Base-by-base conservation (phyloP, 345 rosid genomes). In the Raphanus raphanistrum region DNA sequence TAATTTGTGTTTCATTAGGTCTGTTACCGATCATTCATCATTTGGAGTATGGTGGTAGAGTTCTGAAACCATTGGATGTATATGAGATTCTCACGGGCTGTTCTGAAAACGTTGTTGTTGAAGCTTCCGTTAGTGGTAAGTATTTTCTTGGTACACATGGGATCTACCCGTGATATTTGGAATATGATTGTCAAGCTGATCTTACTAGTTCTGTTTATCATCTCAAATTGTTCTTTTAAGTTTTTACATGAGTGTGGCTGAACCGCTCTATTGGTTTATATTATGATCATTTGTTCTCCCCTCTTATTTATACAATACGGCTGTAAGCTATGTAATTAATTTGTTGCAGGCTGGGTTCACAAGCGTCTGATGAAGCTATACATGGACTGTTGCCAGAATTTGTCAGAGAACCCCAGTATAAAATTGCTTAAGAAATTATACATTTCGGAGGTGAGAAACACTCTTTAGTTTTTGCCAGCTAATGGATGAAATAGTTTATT, bases 311-410 rank as follows among this genome's bases (percentile, higher is more conserved):
- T 61, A 26, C 25, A 67, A 67, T 50, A 68, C 6, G 10, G 71
- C 35, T 54, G 59, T 60, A 7, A 70, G 36, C 73, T 57, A 55
- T 12, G 52, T 28, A 63, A 69, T 55, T 68, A 52, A 54, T n/a
- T 27, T 72, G 32, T 78, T 83, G 75, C 83, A 91, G 99, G 97
- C 45, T 95, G 97, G 99, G 86, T 92, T 69, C 99, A 89, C 84
- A 95, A 95, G 86, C 93, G 93, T 66, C 77, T 95, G 84, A 90
- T 92, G 89, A 90, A 89, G 81, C 76, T 89, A 45, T 95, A 92
- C 68, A 86, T 91, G 79, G 98, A 91, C 72, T 87, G 88, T 77
- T 92, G 98, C 80, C 81, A 83, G 27, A 87, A 87, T 71, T 76
- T 91, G 70, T 78, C 84, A 8, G 99, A 95, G 82, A 59, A 83